phyloP scores from a whole-genome alignment of 257 asterid genomes.

The Solanum sejunctum region DNA sequence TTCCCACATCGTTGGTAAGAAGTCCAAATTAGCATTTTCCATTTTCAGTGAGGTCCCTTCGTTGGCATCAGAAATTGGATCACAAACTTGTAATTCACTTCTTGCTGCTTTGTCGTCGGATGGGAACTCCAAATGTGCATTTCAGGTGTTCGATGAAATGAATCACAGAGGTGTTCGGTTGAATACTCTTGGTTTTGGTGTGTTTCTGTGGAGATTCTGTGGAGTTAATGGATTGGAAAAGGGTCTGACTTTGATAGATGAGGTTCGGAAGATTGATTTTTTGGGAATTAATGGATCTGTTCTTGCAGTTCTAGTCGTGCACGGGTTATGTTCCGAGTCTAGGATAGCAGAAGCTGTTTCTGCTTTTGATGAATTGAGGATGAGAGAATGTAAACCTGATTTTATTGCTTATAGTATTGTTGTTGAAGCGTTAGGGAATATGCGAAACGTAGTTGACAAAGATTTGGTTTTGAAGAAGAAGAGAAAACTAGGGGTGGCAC shows the following conservation, averaged over 20 bases:
- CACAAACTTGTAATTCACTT: slow-evolving; percentile 59
- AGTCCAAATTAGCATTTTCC: slow-evolving; percentile 40
- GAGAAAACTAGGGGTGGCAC: slow-evolving; percentile 87
- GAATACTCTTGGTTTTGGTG: slow-evolving; percentile 71
- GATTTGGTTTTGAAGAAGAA: slow-evolving; percentile 62
- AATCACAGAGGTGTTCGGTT: slow-evolving; percentile 28
- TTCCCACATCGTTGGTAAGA: slow-evolving; percentile 44
- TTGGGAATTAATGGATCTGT: slow-evolving; percentile 52
- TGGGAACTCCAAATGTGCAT: slow-evolving; percentile 35
- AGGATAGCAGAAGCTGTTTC: slow-evolving; percentile 33
- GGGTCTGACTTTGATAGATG: slow-evolving; percentile 41
- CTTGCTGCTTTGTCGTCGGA: slow-evolving; percentile 60
- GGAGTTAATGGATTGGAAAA: slow-evolving; percentile 28
- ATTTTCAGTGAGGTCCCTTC: slow-evolving; percentile 29
- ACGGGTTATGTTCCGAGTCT: slow-evolving; percentile 40
- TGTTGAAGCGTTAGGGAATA: slow-evolving; percentile 48
- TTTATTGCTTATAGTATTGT: slow-evolving; percentile 81
- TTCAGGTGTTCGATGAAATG: slow-evolving; percentile 65
- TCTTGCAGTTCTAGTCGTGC: slow-evolving; percentile 52
- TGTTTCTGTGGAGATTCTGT: slow-evolving; percentile 56
- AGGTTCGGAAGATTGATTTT: slow-evolving; percentile 30
- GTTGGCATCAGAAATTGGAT: slow-evolving; percentile 26
- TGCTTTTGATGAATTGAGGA: slow-evolving; percentile 61
- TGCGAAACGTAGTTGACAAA: slow-evolving; percentile 42
- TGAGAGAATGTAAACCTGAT: slow-evolving; percentile 73